phyloP scores from a whole-genome alignment of 140 eudicot genomes.

The Oenanthe javanica region DNA sequence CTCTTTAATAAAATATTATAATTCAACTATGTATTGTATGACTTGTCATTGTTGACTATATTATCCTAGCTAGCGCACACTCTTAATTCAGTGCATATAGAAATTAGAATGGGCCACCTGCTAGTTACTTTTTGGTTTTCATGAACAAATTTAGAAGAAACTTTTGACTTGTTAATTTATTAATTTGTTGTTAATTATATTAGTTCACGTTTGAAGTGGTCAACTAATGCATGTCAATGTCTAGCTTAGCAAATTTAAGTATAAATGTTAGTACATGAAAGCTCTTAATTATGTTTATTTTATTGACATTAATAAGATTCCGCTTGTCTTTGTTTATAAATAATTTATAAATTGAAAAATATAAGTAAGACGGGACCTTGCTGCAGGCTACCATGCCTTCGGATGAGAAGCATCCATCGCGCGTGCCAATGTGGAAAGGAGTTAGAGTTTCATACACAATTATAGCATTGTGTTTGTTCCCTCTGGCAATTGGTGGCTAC shows the following conservation, averaged over 20 bases:
- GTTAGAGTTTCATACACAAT: slow-evolving; percentile 35
- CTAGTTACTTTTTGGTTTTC: background rate
- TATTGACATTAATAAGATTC: too few species aligned
- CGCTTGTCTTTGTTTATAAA: too few species aligned
- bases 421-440: slow-evolving; percentile 69
- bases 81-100: background rate
- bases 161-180: background rate
- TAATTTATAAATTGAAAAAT: too few species aligned
- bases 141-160: background rate
- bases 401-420: slow-evolving; percentile 51
- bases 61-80: background rate
- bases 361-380: too few species aligned
- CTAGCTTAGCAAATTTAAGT: background rate
- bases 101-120: background rate
- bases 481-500: slow-evolving; percentile 63
- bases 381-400: slow-evolving; percentile 72
- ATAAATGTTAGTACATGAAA: too few species aligned
- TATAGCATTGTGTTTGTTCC: slow-evolving; percentile 54
- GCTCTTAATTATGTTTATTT: too few species aligned
- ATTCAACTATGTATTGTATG: background rate
- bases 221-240: background rate
- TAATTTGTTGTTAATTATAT: background rate
- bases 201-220: background rate
- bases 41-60: background rate
- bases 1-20: too few species aligned